These are phyloP conservation scores for Corynascus novoguineensis DNA, from an alignment of 495 filamentous ascomycete genomes.

Conservation along the genomic window DNA sequence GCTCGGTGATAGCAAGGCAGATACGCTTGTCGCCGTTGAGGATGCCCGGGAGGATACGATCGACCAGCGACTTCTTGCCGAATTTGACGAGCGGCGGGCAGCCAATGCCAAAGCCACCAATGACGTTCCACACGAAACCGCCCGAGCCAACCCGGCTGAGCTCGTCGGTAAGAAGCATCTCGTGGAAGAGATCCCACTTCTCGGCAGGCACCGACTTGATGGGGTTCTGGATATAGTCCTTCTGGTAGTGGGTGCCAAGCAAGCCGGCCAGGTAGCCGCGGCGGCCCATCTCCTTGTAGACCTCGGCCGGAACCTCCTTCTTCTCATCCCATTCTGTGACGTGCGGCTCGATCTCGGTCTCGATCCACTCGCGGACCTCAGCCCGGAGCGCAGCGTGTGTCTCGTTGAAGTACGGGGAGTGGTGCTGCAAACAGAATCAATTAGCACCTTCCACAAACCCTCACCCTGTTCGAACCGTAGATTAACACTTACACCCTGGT, in stretches of 20 bases:
- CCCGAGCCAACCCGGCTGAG: slow-evolving; percentile 81
- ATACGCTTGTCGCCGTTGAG: slow-evolving; percentile 91
- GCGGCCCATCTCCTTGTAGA: slow-evolving; percentile 94
- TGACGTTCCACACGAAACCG: slow-evolving; percentile 96
- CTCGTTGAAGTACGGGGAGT: slow-evolving; percentile 94
- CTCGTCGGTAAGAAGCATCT: slow-evolving; percentile 91
- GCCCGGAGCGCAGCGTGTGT: slow-evolving; percentile 82
- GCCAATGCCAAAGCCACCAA: slow-evolving; percentile 93
- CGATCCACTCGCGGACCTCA: slow-evolving; percentile 89
- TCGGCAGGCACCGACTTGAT: slow-evolving; percentile 75
- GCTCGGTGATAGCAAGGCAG: slow-evolving; percentile 58
- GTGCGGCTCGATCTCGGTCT: slow-evolving; percentile 81
- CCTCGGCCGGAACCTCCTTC: slow-evolving; percentile 75
- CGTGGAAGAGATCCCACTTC: slow-evolving; percentile 97
- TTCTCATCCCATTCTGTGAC: slow-evolving; percentile 96
- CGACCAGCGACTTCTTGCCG: slow-evolving; percentile 82
- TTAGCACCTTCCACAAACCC: not conserved
- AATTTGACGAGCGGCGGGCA: slow-evolving; percentile 88
- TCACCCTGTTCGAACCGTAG: not conserved
- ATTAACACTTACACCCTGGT: slow-evolving; percentile 71
- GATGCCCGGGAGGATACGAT: slow-evolving; percentile 70
- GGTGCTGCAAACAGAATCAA: slow-evolving; percentile 55
- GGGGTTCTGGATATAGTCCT: slow-evolving; percentile 60
- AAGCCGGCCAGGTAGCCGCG: slow-evolving; percentile 88
- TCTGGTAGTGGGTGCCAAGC: slow-evolving; percentile 74